Conservation (phyloP, 2,329 filamentous ascomycete species). For the Fusarium lyarnte region DNA sequence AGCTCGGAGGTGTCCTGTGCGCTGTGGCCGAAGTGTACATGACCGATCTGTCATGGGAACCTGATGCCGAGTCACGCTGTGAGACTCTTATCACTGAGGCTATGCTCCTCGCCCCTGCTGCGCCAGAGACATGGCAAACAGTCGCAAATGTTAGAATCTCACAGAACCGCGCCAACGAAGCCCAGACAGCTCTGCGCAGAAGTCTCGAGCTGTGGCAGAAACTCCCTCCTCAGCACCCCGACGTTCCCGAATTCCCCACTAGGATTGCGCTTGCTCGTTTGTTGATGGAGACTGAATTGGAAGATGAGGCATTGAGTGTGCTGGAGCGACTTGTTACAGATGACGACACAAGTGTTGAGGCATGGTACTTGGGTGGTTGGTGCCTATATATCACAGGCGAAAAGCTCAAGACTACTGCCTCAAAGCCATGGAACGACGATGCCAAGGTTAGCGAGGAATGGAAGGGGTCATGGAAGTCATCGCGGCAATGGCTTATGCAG, state of each 20-base stretch:
- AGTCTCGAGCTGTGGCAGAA: conserved; percentile 88
- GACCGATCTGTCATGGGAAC: conserved; percentile 95
- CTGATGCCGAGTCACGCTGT: conserved; percentile 88
- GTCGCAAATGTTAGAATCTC: conserved; percentile 94
- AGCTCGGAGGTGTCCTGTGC: conserved; percentile 91
- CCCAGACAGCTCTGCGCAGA: conserved; percentile 77
- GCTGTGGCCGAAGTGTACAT: conserved; percentile 97
- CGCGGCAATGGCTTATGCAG: conserved; percentile 83
- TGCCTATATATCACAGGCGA: conserved; percentile 83
- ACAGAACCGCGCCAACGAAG: conserved; percentile 82
- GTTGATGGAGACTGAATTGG: conserved; percentile 89
- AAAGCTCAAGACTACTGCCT: conserved; percentile 61
- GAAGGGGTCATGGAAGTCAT: conserved; percentile 74
- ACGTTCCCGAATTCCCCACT: conserved; percentile 85
- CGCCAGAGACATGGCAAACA: conserved; percentile 92
- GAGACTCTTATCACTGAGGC: conserved; percentile 92
- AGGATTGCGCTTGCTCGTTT: conserved; percentile 85
- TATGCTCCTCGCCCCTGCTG: conserved; percentile 81
- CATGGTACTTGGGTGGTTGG: conserved; percentile 97
- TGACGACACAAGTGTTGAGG: conserved; percentile 93
- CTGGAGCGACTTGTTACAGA: conserved; percentile 85
- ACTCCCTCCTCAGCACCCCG: conserved; percentile 74
- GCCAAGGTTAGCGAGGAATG: conserved; percentile 58
- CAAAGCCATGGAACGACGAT: conserved; percentile 45
- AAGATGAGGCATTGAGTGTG: conserved; percentile 84